Evolutionary conservation across 73 alveolate genomes (phyloP).

Genomic region (Paramecium sonneborni): DNA sequence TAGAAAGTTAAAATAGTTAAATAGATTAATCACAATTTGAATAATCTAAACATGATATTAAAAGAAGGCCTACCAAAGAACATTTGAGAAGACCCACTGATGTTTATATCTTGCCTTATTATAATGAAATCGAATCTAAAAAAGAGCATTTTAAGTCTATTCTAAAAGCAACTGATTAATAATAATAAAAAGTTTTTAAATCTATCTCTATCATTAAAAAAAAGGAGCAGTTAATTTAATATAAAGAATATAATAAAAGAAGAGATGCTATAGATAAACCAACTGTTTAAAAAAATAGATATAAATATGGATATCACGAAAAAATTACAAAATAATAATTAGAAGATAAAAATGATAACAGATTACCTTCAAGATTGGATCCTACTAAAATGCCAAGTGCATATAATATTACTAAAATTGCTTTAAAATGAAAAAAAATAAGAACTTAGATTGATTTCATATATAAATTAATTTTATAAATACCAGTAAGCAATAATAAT

Average conservation of each 20-base stretch:
- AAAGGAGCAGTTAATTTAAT: not conserved
- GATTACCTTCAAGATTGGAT: constrained; percentile 21
- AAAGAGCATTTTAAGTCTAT: not conserved
- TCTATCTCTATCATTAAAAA: not conserved
- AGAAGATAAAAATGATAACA: not conserved
- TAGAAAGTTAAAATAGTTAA: not conserved
- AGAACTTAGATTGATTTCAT: not conserved
- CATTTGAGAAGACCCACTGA: constrained; percentile 40
- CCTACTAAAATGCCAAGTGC: not conserved
- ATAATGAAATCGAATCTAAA: not conserved
- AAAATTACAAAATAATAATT: not conserved
- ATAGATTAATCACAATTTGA: not conserved
- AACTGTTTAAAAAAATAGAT: not conserved
- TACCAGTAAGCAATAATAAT: too few relatives aligned
- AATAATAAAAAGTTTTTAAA: not conserved
- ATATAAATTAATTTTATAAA: too few relatives aligned
- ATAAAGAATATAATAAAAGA: not conserved
- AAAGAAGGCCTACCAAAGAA: not conserved
- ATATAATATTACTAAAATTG: not conserved
- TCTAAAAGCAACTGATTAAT: not conserved
- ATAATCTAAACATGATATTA: not conserved
- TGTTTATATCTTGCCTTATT: not conserved
- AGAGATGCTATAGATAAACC: not conserved
- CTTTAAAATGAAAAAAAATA: not conserved
- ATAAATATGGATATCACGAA: constrained; percentile 41